A percentile compares a stretch with the other conserved stretches of the same genome.
These are phyloP conservation scores for Metarhizium guizhouense DNA, from an alignment of 2,329 filamentous ascomycete genomes.

Conservation along the genomic window DNA sequence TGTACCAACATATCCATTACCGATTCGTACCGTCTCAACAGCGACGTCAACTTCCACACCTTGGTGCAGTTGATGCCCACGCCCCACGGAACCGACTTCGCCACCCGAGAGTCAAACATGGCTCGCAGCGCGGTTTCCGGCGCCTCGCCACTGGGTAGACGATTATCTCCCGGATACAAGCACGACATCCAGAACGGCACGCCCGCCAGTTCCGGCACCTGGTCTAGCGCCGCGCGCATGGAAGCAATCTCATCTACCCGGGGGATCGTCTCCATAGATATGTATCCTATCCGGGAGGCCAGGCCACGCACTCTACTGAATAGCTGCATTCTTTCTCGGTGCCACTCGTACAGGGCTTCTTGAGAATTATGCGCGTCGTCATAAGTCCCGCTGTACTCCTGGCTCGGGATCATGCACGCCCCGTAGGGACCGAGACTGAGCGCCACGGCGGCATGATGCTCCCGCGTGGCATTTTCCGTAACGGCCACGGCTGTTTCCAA, in stretches of 20 bases:
- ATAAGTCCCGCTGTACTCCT: slow-evolving; percentile 57
- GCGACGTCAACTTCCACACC: slow-evolving; percentile 47
- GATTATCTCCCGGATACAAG: slow-evolving; percentile 48
- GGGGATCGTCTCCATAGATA: slow-evolving; percentile 60
- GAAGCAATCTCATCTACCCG: slow-evolving; percentile 53
- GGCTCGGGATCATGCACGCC: slow-evolving; percentile 54
- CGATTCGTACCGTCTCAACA: slow-evolving; percentile 47
- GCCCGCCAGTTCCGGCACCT: slow-evolving; percentile 15
- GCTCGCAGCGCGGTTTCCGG: slow-evolving; percentile 23
- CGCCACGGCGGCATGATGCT: slow-evolving; percentile 32
- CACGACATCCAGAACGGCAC: slow-evolving; percentile 52
- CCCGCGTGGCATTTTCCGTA: slow-evolving; percentile 24
- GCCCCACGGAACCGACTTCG: slow-evolving; percentile 40
- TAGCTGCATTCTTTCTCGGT: slow-evolving; percentile 41
- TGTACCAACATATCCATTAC: slow-evolving; percentile 30
- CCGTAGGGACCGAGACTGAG: slow-evolving; percentile 59
- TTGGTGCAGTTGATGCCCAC: slow-evolving; percentile 64
- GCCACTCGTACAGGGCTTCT: slow-evolving; percentile 44
- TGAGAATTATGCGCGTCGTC: slow-evolving; percentile 36
- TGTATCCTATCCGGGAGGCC: slow-evolving; percentile 35
- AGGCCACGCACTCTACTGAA: slow-evolving; percentile 34
- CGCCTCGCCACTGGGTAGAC: slow-evolving; percentile 46
- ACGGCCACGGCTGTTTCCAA: slow-evolving; percentile 36
- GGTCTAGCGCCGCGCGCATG: slow-evolving; percentile 35
- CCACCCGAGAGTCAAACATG: slow-evolving; percentile 25